Evolutionary conservation across 768 basidiomycete species (phyloP), one percentile per base, ranked within the genome.

Genomic region (Suillus americanus): DNA sequence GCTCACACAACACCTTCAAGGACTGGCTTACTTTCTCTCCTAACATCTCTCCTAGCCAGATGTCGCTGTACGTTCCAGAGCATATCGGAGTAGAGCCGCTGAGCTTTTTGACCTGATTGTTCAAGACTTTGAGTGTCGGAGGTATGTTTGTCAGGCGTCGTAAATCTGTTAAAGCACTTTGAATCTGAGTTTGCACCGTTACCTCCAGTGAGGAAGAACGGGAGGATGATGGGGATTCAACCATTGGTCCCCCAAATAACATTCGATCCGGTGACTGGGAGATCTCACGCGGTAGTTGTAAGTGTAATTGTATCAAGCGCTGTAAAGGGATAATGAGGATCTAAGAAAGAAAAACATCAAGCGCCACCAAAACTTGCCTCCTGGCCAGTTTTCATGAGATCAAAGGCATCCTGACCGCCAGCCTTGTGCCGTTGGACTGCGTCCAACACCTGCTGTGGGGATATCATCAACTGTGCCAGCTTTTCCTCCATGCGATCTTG

Each of bases 31-130:
- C 85, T 76, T 83, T 85, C 66, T 79, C 79, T n/a, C 78, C 81
- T 16, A 87, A 70, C 87, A 86, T 88, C 37, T 68, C 75, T 20
- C 86, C 87, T 63, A 80, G 70, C 75, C 79, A 87, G 46, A 88
- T 79, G 61, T 86, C 82, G 69, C 84, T 86, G 65, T 84, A 84
- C 25, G 78, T 78, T 33, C 87, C 86, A 53, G 83, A 82, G 18
- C 82, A 82, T 48, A 83, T 70, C 8, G 85, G 71, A n/a, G 76
- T 61, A 18, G 82, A 80, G 13, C 77, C 70, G 0, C 61, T 62
- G 3, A 53, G n/a, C 62, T 77, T 81, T 55, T 69, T 76, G 3
- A 87, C 78, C 71, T 88, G 86, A 33, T 83, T 82, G 45, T 87
- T 77, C 48, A 88, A 70, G n/a, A 79, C 69, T 55, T 83, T 85